Conservation (phyloP, 768 basidiomycete genomes). For the Coprinopsis marcescibilis region DNA sequence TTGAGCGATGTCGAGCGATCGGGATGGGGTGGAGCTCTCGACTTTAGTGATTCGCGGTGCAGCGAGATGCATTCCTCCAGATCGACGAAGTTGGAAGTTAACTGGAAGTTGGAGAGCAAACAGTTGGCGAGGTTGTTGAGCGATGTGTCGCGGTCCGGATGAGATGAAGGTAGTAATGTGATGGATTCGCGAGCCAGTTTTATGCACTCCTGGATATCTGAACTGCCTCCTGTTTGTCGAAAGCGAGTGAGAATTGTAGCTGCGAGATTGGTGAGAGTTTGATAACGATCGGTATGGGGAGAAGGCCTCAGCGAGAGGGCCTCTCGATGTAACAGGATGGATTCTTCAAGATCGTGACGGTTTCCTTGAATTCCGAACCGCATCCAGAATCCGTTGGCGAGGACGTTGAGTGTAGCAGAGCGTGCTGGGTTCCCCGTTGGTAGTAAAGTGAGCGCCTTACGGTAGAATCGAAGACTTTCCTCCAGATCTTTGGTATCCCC, state of each 20-base stretch:
- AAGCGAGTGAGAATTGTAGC: not conserved
- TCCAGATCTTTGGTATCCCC: too few species aligned
- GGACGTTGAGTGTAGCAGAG: too few species aligned
- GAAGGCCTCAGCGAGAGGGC: not conserved
- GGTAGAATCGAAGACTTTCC: too few species aligned
- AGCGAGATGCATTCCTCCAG: constrained; percentile 12
- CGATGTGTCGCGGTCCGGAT: not conserved
- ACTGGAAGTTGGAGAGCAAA: not conserved
- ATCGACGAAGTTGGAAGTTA: not conserved
- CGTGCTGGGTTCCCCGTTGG: too few species aligned
- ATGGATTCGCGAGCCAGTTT: too few species aligned
- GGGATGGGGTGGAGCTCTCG: constrained; percentile 5
- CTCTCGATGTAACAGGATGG: not conserved
- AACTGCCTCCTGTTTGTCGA: too few species aligned
- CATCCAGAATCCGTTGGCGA: too few species aligned
- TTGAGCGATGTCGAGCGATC: constrained; percentile 1
- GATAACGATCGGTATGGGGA: not conserved
- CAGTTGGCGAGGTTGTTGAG: not conserved
- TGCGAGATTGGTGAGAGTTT: not conserved
- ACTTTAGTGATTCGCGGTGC: constrained; percentile 9
- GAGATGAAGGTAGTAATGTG: not conserved
- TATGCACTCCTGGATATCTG: too few species aligned
- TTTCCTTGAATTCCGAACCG: too few species aligned
- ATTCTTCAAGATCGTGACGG: too few species aligned
- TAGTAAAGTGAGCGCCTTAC: too few species aligned